Evolutionary conservation across 2,329 filamentous ascomycete genomes (phyloP), one percentile per base, ranked within the genome.

Genomic region (Calonectria pauciramosa): DNA sequence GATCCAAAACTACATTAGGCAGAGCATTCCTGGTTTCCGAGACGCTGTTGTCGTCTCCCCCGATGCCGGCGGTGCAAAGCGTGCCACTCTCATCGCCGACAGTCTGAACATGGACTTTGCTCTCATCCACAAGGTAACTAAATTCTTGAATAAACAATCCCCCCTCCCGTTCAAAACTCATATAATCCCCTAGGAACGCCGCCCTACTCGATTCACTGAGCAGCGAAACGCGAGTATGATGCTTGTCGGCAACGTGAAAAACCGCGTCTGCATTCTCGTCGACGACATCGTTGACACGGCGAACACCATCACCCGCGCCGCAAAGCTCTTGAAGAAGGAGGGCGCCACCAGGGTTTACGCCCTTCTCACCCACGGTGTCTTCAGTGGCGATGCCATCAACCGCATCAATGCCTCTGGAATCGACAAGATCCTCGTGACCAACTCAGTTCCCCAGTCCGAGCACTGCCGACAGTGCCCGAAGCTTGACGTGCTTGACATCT

Each of bases 251-350:
- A 93, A 97, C 82, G 95, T 98, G 70, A 89, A 90, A 70, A 92
- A 94, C 79, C 93, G 94, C 78, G 94, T 94, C 68, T 95, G 95
- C 79, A 98, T 99, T 81, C 89, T 99, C 74, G 92, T 99, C 77
- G 97, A 99, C 84, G 97, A 99, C 85, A 89, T 99, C 81, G 95
- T 95, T 26, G 97, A 99, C 84, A 99, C 97, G 1, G 97, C 94
- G 71, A 99, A 99, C 87, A 99, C 97, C 47, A 98, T 99, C 80
- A 99, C 96, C 0, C 92, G 97, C 75, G 97, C 97, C 11, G 97
- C 97, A 36, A 98, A 99, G 88, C 90, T 99, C n/a, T 88, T 99
- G 78, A 98, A 98, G 88, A 96, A 95, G 82, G 95, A 98, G 86
- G 96, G 96, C 54, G 97, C 97, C n/a, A 94, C 93, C 44, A 93